phyloP scores from a whole-genome alignment of 179 eudicot species.

The Corrigiola litoralis region DNA sequence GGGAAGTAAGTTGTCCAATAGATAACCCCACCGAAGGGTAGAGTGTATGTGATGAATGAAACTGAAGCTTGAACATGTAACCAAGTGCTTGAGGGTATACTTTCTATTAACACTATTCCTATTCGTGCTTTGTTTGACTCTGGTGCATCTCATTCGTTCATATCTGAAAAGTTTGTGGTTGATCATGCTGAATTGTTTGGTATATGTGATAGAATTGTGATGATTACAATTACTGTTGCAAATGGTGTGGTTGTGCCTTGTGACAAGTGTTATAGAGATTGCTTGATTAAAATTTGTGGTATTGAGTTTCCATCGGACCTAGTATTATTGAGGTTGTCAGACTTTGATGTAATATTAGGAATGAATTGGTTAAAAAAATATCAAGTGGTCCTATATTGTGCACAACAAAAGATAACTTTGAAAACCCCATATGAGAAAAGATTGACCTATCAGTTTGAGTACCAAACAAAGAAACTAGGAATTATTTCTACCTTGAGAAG shows the following conservation, averaged over 20 bases:
- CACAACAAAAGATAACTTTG: no score
- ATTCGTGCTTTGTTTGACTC: not conserved
- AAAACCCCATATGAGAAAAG: no score
- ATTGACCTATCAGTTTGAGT: no score
- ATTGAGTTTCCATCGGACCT: no score
- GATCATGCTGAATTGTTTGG: not conserved
- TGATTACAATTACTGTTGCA: not conserved
- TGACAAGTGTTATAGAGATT: no score
- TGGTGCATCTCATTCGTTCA: not conserved
- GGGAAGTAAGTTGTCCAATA: not conserved
- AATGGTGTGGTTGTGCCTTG: no score
- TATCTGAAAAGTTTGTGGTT: not conserved
- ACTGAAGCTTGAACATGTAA: not conserved
- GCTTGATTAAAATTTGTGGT: no score
- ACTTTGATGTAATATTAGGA: no score
- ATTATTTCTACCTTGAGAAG: no score
- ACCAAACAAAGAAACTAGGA: no score
- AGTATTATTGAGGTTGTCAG: no score
- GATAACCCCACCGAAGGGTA: not conserved
- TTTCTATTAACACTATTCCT: not conserved
- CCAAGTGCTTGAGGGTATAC: not conserved
- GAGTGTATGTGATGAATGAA: not conserved
- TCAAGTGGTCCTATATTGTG: no score
- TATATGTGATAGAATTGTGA: not conserved
- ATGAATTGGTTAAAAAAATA: not conserved